Conservation (phyloP, 257 asterid genomes). For the Agastache rugosa region DNA sequence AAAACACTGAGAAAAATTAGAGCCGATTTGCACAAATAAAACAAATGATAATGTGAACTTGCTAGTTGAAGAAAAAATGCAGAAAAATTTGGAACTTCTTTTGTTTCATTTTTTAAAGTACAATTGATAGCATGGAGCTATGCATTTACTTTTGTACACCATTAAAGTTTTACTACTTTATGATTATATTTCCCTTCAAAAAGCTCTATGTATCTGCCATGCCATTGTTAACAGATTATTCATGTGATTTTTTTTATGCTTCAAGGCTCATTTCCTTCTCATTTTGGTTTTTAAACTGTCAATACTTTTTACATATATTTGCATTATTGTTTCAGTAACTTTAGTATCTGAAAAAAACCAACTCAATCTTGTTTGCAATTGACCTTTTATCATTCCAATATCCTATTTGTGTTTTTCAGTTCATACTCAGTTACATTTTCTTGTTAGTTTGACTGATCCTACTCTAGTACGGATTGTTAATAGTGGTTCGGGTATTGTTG, state of each 20-base stretch:
- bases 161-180: background rate
- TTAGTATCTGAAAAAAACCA: slow-evolving; percentile 3
- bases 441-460: background rate
- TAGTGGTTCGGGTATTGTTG: slow-evolving; percentile 9
- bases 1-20: background rate
- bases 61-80: slow-evolving; percentile 2
- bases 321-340: slow-evolving; percentile 3
- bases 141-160: background rate
- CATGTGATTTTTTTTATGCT: background rate
- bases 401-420: slow-evolving; percentile 9
- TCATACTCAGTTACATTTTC: slow-evolving; percentile 9
- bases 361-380: background rate
- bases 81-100: background rate
- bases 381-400: background rate
- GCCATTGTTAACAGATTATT: slow-evolving; percentile 1
- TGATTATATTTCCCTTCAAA: slow-evolving; percentile 5
- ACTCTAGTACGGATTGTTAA: background rate
- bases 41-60: background rate
- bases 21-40: background rate
- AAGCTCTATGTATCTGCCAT: background rate
- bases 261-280: slow-evolving; percentile 3
- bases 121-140: background rate
- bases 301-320: background rate
- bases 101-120: slow-evolving; percentile 13
- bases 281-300: background rate